A percentile compares a stretch with the other conserved stretches of the same genome.
Conservation (phyloP, 805 yeast species). For the Hanseniaspora guilliermondii region DNA sequence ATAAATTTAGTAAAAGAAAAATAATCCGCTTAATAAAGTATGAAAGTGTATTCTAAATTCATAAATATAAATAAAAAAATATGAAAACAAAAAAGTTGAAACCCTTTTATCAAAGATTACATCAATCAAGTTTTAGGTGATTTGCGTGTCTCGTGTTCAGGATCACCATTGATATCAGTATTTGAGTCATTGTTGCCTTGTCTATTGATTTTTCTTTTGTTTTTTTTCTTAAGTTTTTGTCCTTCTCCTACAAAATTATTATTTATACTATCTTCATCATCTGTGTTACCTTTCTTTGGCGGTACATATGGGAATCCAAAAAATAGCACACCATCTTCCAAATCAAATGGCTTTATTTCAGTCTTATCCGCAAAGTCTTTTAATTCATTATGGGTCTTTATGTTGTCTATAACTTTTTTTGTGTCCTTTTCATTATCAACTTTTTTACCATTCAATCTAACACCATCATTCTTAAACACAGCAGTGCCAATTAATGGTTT, state of each 20-base stretch:
- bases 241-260: constrained; percentile 52
- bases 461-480: background rate
- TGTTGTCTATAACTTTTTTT: background rate
- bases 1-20: background rate
- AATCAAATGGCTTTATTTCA: constrained; percentile 56
- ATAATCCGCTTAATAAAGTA: too few relatives aligned
- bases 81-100: too few relatives aligned
- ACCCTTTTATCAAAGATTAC: too few relatives aligned
- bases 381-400: background rate
- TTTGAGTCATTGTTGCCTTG: constrained; percentile 44
- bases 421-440: background rate
- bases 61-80: too few relatives aligned
- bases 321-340: constrained; percentile 79
- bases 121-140: background rate
- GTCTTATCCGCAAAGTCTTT: background rate
- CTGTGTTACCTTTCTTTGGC: constrained; percentile 26
- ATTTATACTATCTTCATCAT: constrained; percentile 16
- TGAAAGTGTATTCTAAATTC: too few relatives aligned
- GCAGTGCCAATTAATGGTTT: background rate
- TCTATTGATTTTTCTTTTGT: constrained; percentile 53
- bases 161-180: constrained; percentile 41
- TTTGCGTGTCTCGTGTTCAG: constrained; percentile 1
- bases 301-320: constrained; percentile 75
- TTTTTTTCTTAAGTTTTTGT: constrained; percentile 56
- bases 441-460: constrained; percentile 7